phyloP scores from a whole-genome alignment of 805 yeast species.

The Kazachstania martiniae region DNA sequence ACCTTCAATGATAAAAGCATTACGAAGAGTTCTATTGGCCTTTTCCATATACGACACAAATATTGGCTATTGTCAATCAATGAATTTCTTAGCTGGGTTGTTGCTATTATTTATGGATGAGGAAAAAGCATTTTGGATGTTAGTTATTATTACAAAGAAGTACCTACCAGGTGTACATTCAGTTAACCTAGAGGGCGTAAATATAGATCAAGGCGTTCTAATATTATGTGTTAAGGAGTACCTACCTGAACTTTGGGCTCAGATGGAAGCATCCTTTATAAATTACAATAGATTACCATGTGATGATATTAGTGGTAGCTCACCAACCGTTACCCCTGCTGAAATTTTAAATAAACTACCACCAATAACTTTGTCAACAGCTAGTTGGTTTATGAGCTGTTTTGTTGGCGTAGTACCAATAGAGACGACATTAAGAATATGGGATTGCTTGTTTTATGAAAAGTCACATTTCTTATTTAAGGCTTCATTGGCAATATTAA shows the following conservation, averaged over 20 bases:
- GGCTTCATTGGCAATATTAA: slow-evolving; percentile 67
- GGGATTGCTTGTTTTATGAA: slow-evolving; percentile 93
- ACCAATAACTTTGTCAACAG: slow-evolving; percentile 84
- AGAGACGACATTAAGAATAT: slow-evolving; percentile 75
- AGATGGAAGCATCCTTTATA: slow-evolving; percentile 27
- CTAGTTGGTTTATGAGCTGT: slow-evolving; percentile 96
- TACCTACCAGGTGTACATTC: slow-evolving; percentile 89
- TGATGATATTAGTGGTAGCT: background rate
- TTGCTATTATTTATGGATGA: slow-evolving; percentile 78
- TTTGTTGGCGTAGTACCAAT: slow-evolving; percentile 85
- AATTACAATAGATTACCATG: slow-evolving; percentile 3
- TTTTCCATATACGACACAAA: slow-evolving; percentile 79
- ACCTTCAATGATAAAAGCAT: slow-evolving; percentile 51
- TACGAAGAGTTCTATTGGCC: slow-evolving; percentile 72
- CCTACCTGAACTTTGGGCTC: slow-evolving; percentile 70
- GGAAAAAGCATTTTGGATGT: slow-evolving; percentile 91
- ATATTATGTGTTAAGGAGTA: slow-evolving; percentile 78
- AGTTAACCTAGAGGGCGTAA: slow-evolving; percentile 83
- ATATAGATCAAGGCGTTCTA: slow-evolving; percentile 86
- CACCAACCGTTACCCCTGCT: slow-evolving; percentile 6
- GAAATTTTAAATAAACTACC: slow-evolving; percentile 65
- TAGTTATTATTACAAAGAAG: slow-evolving; percentile 76
- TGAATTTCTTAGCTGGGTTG: slow-evolving; percentile 85
- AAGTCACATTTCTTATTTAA: slow-evolving; percentile 81
- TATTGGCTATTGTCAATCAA: slow-evolving; percentile 92